phyloP scores from a whole-genome alignment of 139 green algal species.

The Raphidocelis subcapitata region DNA sequence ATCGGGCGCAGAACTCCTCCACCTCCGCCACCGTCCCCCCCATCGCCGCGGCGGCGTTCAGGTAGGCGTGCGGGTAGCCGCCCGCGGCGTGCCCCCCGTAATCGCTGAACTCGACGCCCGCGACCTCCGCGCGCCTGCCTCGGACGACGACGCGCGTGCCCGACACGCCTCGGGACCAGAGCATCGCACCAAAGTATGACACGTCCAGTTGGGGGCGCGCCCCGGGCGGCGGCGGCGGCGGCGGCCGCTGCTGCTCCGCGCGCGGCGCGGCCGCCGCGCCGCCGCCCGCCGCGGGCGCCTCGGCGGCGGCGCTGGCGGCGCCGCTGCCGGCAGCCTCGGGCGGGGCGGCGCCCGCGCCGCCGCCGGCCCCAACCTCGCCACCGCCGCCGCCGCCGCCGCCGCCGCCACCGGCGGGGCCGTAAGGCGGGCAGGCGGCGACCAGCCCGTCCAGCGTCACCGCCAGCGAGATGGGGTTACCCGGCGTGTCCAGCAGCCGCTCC shows the following conservation, averaged over 20 bases:
- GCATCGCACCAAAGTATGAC: slow-evolving; percentile 82
- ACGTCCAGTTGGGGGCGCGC: not conserved
- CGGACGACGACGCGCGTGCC: slow-evolving; percentile 77
- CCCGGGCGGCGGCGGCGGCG: not conserved
- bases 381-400: not conserved
- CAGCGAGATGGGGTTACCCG: slow-evolving; percentile 90
- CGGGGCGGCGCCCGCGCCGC: not conserved
- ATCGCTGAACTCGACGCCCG: slow-evolving; percentile 65
- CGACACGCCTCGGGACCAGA: slow-evolving; percentile 77
- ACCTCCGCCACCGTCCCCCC: slow-evolving; percentile 69
- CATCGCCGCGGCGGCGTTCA: slow-evolving; percentile 86
- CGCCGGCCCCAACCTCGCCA: slow-evolving; percentile 1
- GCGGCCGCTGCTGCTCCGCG: not conserved
- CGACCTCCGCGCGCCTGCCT: slow-evolving; percentile 54
- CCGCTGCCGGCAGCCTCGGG: not conserved
- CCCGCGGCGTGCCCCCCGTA: slow-evolving; percentile 72
- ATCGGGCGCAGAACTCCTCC: slow-evolving; percentile 61
- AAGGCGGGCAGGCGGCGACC: not conserved
- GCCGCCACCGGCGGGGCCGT: not conserved
- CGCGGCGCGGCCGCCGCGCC: not conserved
- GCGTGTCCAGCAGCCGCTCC: slow-evolving; percentile 77
- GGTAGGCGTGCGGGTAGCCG: slow-evolving; percentile 75
- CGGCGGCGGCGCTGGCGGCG: not conserved
- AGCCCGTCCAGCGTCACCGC: slow-evolving; percentile 71
- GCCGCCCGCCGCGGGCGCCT: not conserved